phyloP scores from a whole-genome alignment of 2,329 filamentous ascomycete genomes.

The Aspergillus melleus region DNA sequence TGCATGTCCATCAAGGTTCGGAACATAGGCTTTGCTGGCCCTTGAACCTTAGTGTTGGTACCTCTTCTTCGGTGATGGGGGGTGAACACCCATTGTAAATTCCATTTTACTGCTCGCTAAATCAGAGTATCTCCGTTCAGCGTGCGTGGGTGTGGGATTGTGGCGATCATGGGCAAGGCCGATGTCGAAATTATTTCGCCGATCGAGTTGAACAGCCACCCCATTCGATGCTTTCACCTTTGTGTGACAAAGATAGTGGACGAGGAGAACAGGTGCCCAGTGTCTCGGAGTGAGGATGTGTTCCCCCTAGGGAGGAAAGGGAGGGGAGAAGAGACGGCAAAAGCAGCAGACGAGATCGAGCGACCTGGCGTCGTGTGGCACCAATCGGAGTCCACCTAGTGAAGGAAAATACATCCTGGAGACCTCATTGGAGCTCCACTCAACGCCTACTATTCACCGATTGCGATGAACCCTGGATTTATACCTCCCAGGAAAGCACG shows the following conservation, averaged over 20 bases:
- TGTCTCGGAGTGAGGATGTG: not conserved
- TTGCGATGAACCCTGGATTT: not conserved
- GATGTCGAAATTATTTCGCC: not conserved
- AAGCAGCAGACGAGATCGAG: conserved; percentile 10
- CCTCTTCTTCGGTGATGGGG: not conserved
- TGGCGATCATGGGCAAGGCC: not conserved
- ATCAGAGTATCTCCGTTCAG: not conserved
- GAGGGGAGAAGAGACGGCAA: conserved; percentile 1
- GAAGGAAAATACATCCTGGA: conserved; percentile 24
- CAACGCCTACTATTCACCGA: not conserved
- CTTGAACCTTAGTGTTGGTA: not conserved
- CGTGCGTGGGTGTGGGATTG: not conserved
- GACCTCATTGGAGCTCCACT: conserved; percentile 25
- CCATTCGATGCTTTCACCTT: not conserved
- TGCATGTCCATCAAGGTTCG: not conserved
- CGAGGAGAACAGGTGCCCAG: not conserved
- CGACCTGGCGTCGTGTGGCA: conserved; percentile 10
- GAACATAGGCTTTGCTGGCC: not conserved
- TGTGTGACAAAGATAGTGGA: not conserved
- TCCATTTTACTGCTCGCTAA: not conserved
- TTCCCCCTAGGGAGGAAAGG: not conserved
- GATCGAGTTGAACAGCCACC: not conserved
- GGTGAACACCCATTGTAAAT: not conserved
- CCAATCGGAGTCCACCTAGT: conserved; percentile 19
- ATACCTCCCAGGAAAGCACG: not conserved